Base-by-base conservation (phyloP, 495 filamentous ascomycete genomes). In the Aspergillus kassunensis region DNA sequence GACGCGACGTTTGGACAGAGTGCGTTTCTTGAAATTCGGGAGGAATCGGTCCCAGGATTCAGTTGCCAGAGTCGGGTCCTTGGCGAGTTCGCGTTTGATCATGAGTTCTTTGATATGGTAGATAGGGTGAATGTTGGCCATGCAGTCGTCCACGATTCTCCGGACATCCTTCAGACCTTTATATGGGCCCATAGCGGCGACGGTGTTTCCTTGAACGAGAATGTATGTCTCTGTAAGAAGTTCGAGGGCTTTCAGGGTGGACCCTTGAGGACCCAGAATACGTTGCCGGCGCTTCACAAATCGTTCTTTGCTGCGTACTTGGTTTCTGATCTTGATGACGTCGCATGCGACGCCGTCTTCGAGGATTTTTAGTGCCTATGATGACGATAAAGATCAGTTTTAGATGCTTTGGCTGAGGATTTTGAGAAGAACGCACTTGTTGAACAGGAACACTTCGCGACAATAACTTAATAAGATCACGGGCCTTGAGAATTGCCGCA, bases 21-120 rank as follows among this genome's bases (percentile, higher is more conserved):
- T 96, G 53, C 90, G 80, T 77, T 93, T 96, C 84, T 97, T 97
- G 79, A 97, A 98, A 67, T 98, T 89, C 19, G 93, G 93, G 27
- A 99, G 75, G 74, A 97, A 99, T 7, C 95, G 86, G 57, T 93
- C 89, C 93, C 93, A 98, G 59, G 85, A 90, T 68, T 97, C 90
- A 60, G 86, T 75, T 27, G 78, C 86, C 18, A 98, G 80, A 24
- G 85, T 86, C 2, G 92, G 92, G 63, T 97, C 92, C 69, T 97
- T 96, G 42, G 87, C 88, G n/a, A 99, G 77, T 71, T 99, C 95
- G 23, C 91, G 86, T 74, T 96, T 96, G 74, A 99, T 96, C 93
- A 97, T 97, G 64, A 97, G 80, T 67, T 97, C 91, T 75, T 99
- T 99, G 75, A 99, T 92, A 62, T 91, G 83, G 69, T 95, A 95